Evolutionary conservation across 805 yeast genomes (phyloP).

Genomic region (Pichia deserticola): DNA sequence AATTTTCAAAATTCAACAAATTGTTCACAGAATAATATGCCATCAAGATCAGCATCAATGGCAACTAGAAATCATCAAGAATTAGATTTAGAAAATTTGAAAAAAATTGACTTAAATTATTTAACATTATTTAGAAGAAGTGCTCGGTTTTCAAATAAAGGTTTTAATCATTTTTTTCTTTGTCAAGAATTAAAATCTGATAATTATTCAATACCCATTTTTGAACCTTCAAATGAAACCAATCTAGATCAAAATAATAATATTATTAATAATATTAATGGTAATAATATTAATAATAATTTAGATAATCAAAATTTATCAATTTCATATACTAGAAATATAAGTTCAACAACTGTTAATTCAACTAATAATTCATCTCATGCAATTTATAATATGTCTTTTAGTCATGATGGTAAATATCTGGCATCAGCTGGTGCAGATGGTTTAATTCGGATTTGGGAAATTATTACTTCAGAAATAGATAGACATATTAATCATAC

Average conservation of each 20-base stretch:
- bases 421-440: conserved; percentile 83
- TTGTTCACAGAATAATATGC: too few species aligned
- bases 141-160: conserved; percentile 37
- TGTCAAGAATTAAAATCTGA: conserved; percentile 51
- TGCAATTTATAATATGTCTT: conserved; percentile 69
- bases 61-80: background rate
- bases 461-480: conserved; percentile 65
- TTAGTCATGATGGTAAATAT: conserved; percentile 73
- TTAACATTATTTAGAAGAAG: conserved; percentile 40
- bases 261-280: background rate
- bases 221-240: background rate
- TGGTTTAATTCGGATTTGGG: conserved; percentile 63
- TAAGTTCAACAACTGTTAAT: background rate
- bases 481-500: conserved; percentile 35
- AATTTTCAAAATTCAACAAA: too few species aligned
- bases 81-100: conserved; percentile 5
- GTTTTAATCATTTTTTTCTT: conserved; percentile 46
- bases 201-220: conserved; percentile 3
- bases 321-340: background rate
- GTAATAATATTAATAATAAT: background rate
- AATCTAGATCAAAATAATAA: background rate
- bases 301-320: background rate
- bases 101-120: conserved; percentile 42
- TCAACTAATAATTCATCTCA: background rate
- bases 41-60: background rate